A percentile compares a stretch with the other conserved stretches of the same genome.
Conservation (phyloP, 495 filamentous ascomycete species). For the Penicillium diatomitis region DNA sequence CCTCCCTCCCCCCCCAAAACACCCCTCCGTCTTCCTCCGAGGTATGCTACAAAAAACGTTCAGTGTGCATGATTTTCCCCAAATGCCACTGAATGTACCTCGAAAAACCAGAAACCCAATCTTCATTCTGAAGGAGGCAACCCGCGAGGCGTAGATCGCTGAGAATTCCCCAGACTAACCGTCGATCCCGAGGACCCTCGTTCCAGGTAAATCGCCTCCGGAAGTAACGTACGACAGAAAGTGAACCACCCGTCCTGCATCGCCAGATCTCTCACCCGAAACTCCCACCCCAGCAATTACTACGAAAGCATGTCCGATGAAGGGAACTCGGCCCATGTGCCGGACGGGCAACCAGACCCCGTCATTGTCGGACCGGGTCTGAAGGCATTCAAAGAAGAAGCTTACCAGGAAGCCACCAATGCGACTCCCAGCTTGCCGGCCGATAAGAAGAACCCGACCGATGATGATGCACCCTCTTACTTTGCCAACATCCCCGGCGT, state of each 20-base stretch:
- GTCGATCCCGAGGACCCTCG: too few species aligned
- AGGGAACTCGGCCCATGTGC: conserved; percentile 19
- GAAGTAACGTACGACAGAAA: too few species aligned
- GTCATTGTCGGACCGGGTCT: conserved; percentile 27
- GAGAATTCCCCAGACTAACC: too few species aligned
- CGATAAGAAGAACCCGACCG: conserved; percentile 11
- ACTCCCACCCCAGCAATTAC: neutral
- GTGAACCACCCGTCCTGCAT: conserved; percentile 1
- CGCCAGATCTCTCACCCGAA: conserved; percentile 3
- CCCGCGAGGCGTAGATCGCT: too few species aligned
- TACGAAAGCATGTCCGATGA: conserved; percentile 23
- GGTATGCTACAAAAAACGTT: conserved; percentile 4
- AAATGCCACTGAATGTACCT: too few species aligned
- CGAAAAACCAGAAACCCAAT: too few species aligned
- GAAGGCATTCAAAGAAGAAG: conserved; percentile 24
- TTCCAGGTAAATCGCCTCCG: too few species aligned
- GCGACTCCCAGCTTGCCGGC: conserved; percentile 20
- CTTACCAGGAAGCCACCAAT: conserved; percentile 19
- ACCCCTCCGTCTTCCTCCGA: conserved; percentile 5
- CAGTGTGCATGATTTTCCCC: too few species aligned
- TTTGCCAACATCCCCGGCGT: conserved; percentile 24
- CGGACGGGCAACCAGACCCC: conserved; percentile 27
- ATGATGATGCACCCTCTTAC: conserved; percentile 20
- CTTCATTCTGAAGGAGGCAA: too few species aligned
- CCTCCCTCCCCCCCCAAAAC: too few species aligned